Conservation (phyloP, 179 eudicot genomes). For the Spergularia azorica region DNA sequence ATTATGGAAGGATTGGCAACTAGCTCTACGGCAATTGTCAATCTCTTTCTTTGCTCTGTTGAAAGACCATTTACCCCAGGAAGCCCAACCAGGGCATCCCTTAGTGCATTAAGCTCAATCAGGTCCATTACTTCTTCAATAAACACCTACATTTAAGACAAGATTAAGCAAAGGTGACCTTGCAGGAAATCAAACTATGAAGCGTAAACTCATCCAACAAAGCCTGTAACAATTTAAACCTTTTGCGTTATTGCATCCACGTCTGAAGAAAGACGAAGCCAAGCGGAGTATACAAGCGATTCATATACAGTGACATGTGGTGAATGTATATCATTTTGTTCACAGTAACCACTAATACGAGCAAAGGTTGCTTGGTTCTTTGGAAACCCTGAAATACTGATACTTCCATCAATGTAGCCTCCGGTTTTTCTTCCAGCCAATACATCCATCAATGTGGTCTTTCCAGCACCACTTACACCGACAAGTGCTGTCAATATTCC, state of each 20-base stretch:
- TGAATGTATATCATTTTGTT: slow-evolving; percentile 81
- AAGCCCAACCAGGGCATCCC: slow-evolving; percentile 62
- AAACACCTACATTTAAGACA: slow-evolving; percentile 45
- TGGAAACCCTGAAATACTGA: slow-evolving; percentile 71
- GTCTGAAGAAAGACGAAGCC: slow-evolving; percentile 71
- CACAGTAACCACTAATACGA: slow-evolving; percentile 80
- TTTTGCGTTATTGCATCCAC: slow-evolving; percentile 46
- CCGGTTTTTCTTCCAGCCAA: slow-evolving; percentile 83
- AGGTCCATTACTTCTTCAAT: slow-evolving; percentile 73
- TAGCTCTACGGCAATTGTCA: slow-evolving; percentile 74
- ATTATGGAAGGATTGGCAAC: slow-evolving; percentile 84
- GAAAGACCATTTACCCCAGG: slow-evolving; percentile 73
- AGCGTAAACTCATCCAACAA: neutral
- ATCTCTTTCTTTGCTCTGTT: slow-evolving; percentile 72
- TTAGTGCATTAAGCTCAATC: slow-evolving; percentile 59
- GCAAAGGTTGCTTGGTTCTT: slow-evolving; percentile 85
- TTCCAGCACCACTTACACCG: slow-evolving; percentile 91
- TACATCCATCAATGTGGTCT: slow-evolving; percentile 87
- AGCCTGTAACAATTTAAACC: slow-evolving; percentile 28
- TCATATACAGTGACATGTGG: slow-evolving; percentile 84
- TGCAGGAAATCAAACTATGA: no score
- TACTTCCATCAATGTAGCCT: slow-evolving; percentile 69
- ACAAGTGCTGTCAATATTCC: slow-evolving; percentile 82
- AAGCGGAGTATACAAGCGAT: slow-evolving; percentile 74
- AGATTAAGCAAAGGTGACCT: neutral